Evolutionary conservation across 2,329 filamentous ascomycete genomes (phyloP).

Genomic region (Davidsoniella neocaledoniae): DNA sequence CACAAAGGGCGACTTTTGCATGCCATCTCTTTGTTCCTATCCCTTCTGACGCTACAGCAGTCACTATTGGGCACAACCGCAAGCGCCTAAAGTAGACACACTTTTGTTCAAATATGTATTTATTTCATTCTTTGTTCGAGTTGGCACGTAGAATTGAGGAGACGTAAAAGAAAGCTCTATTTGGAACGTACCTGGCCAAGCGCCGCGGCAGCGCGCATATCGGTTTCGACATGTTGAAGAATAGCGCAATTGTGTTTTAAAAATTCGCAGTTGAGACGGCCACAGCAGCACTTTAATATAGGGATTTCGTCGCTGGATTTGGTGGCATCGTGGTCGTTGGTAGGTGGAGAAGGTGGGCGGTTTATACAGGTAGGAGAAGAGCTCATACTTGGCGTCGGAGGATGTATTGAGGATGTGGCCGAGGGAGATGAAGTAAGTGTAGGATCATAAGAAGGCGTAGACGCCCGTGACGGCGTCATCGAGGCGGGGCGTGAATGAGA

Average conservation of each 20-base stretch:
- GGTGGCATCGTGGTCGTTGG: too few relatives aligned
- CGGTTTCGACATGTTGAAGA: conserved; percentile 67
- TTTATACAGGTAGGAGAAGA: neutral
- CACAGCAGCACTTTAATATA: conserved; percentile 64
- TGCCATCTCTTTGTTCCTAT: neutral
- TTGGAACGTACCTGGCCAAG: conserved; percentile 69
- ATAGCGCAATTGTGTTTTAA: conserved; percentile 65
- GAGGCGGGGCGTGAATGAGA: conserved; percentile 4
- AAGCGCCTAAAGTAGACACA: too few relatives aligned
- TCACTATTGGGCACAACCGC: too few relatives aligned
- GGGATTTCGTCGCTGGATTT: conserved; percentile 4
- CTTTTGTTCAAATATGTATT: too few relatives aligned
- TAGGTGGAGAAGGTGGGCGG: too few relatives aligned
- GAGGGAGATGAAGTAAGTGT: conserved; percentile 8
- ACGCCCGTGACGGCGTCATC: conserved; percentile 3
- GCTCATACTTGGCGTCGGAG: conserved; percentile 6
- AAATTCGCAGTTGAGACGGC: conserved; percentile 59
- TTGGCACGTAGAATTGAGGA: too few relatives aligned
- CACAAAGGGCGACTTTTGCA: neutral
- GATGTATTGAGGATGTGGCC: conserved; percentile 3
- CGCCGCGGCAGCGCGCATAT: conserved; percentile 71
- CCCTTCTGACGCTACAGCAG: too few relatives aligned
- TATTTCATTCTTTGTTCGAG: too few relatives aligned
- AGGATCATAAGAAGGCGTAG: conserved; percentile 6
- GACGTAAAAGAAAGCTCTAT: too few relatives aligned